A percentile compares a stretch with the other conserved stretches of the same genome.
These are phyloP conservation scores for Sugiyamaella grinbergsii DNA, from an alignment of 1,139 yeast species.

Conservation along the genomic window DNA sequence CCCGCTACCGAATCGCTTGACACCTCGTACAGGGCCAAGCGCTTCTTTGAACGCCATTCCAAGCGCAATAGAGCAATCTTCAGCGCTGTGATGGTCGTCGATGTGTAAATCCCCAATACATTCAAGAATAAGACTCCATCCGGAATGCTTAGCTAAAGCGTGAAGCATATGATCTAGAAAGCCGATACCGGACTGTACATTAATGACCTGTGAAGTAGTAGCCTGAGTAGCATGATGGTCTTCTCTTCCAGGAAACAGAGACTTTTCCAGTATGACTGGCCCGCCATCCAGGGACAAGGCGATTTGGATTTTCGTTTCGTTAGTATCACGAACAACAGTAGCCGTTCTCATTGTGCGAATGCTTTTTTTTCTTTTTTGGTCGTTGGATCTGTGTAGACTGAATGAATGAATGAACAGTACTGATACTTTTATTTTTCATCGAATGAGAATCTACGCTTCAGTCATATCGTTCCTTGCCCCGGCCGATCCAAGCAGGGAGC, in stretches of 20 bases:
- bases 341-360: constrained; percentile 45
- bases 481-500: not conserved
- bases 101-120: constrained; percentile 94
- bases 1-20: constrained; percentile 89
- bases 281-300: constrained; percentile 89
- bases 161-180: constrained; percentile 97
- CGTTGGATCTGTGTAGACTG: not conserved
- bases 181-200: constrained; percentile 89
- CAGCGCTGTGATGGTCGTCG: constrained; percentile 96
- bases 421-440: no score
- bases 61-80: constrained; percentile 89
- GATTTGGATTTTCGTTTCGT: constrained; percentile 91
- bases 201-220: constrained; percentile 61
- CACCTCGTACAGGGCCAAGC: constrained; percentile 85
- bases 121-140: constrained; percentile 89
- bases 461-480: not conserved
- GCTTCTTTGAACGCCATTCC: constrained; percentile 91
- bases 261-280: constrained; percentile 56
- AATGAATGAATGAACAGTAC: no score
- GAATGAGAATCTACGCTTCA: no score
- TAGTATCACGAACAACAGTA: constrained; percentile 69
- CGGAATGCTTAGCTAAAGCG: constrained; percentile 94
- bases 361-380: not conserved
- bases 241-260: constrained; percentile 45
- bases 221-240: constrained; percentile 62